Percentiles rank a stretch among this genome's conserved stretches.
These are phyloP conservation scores for Aspergillus bridgeri DNA, from an alignment of 495 filamentous ascomycete genomes.

Conservation along the genomic window DNA sequence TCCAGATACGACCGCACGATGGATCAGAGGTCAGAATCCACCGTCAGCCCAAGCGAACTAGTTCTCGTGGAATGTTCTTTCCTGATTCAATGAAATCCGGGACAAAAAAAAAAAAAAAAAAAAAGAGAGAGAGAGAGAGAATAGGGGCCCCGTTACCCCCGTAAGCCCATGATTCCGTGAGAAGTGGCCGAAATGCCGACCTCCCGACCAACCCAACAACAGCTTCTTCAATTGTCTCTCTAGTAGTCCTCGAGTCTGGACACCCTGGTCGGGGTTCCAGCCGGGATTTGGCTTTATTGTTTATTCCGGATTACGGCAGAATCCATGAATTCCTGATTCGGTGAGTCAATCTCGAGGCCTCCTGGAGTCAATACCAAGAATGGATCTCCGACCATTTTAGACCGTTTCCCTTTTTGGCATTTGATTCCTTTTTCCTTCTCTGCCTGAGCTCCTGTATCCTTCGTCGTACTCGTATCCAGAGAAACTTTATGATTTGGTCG, in stretches of 20 bases:
- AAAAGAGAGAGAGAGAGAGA: too few species aligned
- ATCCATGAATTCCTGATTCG: neutral
- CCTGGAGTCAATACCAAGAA: neutral
- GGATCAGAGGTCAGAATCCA: neutral
- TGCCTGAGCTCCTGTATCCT: neutral
- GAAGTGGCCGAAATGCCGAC: slow-evolving; percentile 22
- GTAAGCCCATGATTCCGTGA: neutral
- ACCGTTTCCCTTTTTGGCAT: neutral
- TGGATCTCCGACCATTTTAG: neutral
- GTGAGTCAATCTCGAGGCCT: neutral
- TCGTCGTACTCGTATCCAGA: neutral
- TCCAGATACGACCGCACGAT: neutral
- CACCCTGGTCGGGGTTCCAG: neutral
- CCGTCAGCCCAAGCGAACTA: neutral
- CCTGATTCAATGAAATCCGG: neutral
- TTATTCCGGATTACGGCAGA: slow-evolving; percentile 15
- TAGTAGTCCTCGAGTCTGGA: too few species aligned
- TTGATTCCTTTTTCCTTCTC: neutral
- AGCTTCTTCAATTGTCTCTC: too few species aligned
- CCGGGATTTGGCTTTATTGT: slow-evolving; percentile 6
- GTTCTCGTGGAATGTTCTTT: slow-evolving; percentile 4
- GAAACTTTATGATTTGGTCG: neutral
- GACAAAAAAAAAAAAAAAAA: neutral
- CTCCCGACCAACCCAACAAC: slow-evolving; percentile 7
- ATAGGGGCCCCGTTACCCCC: too few species aligned